A percentile compares a stretch with the other conserved stretches of the same genome.
These are phyloP conservation scores for Aspergillus ellipticus DNA, from an alignment of 495 filamentous ascomycete species.

Conservation along the genomic window DNA sequence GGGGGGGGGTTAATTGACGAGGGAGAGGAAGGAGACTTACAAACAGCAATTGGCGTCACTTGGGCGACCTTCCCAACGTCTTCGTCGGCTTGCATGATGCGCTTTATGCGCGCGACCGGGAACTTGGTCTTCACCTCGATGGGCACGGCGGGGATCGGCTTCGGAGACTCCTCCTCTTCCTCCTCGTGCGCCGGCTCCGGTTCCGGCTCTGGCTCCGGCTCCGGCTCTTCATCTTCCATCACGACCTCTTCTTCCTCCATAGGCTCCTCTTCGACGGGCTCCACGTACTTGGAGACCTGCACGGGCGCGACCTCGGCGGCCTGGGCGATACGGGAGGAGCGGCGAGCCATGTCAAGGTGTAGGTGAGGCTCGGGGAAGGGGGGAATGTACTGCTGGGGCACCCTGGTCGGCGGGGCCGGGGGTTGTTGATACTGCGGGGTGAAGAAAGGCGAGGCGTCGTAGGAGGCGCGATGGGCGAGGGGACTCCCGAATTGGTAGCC, in stretches of 20 bases:
- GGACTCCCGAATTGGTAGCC: constrained; percentile 30
- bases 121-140: constrained; percentile 92
- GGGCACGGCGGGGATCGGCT: constrained; percentile 29
- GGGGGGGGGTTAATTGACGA: too few relatives aligned
- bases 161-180: background rate
- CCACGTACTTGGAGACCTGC: constrained; percentile 36
- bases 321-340: constrained; percentile 41
- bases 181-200: constrained; percentile 9
- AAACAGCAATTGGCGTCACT: constrained; percentile 90
- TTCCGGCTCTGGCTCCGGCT: too few relatives aligned
- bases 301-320: constrained; percentile 26
- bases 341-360: constrained; percentile 45
- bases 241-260: constrained; percentile 2
- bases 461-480: constrained; percentile 39
- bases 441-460: constrained; percentile 42
- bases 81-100: constrained; percentile 99
- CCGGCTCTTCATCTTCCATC: constrained; percentile 24
- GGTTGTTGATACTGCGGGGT: constrained; percentile 32
- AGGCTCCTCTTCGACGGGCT: constrained; percentile 26
- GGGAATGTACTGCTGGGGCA: constrained; percentile 37
- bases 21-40: constrained; percentile 61
- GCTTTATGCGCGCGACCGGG: constrained; percentile 95
- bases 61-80: constrained; percentile 98
- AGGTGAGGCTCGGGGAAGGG: constrained; percentile 19
- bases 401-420: constrained; percentile 9